These are phyloP conservation scores for Hypomontagnella monticulosa DNA, from an alignment of 495 filamentous ascomycete species.

Conservation along the genomic window DNA sequence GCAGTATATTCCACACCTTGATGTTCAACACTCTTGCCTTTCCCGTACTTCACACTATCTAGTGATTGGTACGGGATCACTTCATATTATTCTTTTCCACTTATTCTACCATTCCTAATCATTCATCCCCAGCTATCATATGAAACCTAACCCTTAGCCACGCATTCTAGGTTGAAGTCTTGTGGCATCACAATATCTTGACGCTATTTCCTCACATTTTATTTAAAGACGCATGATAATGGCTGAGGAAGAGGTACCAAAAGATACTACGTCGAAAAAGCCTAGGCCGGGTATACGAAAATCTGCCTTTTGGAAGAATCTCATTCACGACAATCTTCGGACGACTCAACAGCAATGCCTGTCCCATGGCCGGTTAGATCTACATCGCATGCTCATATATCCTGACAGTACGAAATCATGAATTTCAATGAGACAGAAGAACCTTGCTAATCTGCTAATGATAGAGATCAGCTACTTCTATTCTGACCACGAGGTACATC, in stretches of 20 bases:
- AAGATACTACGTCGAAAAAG: background rate
- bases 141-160: background rate
- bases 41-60: too few relatives aligned
- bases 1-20: too few relatives aligned
- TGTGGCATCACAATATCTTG: background rate
- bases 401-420: background rate
- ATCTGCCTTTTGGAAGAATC: background rate
- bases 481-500: constrained; percentile 19
- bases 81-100: too few relatives aligned
- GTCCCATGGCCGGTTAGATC: constrained; percentile 6
- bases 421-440: background rate
- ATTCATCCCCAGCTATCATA: background rate
- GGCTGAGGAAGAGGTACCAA: background rate
- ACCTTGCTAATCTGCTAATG: constrained; percentile 2
- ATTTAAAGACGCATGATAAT: background rate
- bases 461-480: constrained; percentile 28
- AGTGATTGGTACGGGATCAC: too few relatives aligned
- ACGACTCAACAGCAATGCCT: background rate
- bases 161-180: background rate
- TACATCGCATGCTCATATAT: background rate
- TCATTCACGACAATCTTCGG: background rate
- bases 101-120: too few relatives aligned
- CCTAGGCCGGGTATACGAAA: background rate
- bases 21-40: too few relatives aligned
- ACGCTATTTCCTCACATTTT: background rate